Evolutionary conservation across 306 rosid genomes (phyloP).

Genomic region (Albizia julibrissin): DNA sequence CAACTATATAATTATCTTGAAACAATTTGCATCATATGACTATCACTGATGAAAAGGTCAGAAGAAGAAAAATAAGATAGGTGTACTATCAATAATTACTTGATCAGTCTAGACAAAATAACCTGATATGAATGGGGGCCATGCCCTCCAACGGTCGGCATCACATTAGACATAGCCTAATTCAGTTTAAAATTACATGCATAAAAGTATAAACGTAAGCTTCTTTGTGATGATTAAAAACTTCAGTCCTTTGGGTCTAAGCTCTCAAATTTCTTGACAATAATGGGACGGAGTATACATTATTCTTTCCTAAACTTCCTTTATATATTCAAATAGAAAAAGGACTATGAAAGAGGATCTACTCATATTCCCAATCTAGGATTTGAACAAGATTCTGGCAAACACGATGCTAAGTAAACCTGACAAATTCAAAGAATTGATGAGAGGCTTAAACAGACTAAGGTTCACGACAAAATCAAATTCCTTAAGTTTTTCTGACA

Average conservation of each 20-base stretch:
- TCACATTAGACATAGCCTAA: not conserved
- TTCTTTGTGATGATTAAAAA: not conserved
- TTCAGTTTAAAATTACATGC: not conserved
- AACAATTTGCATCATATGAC: slow-evolving; percentile 7
- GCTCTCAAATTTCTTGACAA: not conserved
- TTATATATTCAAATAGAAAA: not conserved
- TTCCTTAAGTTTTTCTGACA: not conserved
- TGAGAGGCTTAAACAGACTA: not conserved
- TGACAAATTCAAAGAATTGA: not conserved
- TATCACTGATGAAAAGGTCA: not conserved
- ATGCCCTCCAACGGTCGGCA: not conserved
- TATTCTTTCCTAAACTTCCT: not conserved
- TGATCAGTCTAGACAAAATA: not conserved
- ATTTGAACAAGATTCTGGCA: not conserved
- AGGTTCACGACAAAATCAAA: not conserved
- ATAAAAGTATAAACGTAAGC: not conserved
- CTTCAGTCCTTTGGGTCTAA: not conserved
- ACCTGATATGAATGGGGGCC: not conserved
- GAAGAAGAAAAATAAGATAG: not conserved
- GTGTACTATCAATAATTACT: not conserved
- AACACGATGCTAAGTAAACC: not conserved
- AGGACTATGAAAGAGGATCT: not conserved
- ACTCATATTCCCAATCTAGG: not conserved
- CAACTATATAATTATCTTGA: slow-evolving; percentile 4
- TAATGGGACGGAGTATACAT: not conserved